Percentiles rank a stretch among this genome's conserved stretches.
phyloP scores from a whole-genome alignment of 2,329 filamentous ascomycete genomes.

The Camillea tinctor region DNA sequence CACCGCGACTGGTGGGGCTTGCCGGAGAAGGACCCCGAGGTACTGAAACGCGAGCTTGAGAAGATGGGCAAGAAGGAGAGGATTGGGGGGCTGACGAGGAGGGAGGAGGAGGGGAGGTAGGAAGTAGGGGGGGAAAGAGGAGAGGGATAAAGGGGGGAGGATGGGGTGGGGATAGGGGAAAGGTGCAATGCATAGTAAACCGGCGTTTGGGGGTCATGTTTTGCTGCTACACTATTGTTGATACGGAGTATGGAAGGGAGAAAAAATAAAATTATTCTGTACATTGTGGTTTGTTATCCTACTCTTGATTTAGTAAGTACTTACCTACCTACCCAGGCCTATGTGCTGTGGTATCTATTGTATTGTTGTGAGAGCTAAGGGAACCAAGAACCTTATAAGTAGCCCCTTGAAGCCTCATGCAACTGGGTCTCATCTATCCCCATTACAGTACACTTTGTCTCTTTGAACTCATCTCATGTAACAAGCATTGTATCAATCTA shows the following conservation, averaged over 20 bases:
- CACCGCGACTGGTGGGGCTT: conserved; percentile 68
- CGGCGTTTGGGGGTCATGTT: not conserved
- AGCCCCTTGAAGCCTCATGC: no score
- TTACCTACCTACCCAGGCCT: no score
- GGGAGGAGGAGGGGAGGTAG: not conserved
- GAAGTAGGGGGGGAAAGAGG: conserved; percentile 3
- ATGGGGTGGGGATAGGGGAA: not conserved
- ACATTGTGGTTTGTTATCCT: not conserved
- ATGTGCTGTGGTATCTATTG: no score
- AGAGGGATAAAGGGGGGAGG: not conserved
- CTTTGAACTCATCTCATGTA: no score
- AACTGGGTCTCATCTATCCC: no score
- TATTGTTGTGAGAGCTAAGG: no score
- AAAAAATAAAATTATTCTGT: not conserved
- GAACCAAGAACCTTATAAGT: no score
- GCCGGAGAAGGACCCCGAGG: conserved; percentile 54
- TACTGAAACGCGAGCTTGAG: conserved; percentile 50
- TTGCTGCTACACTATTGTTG: not conserved
- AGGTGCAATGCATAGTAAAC: not conserved
- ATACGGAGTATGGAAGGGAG: not conserved
- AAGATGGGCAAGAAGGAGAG: conserved; percentile 50
- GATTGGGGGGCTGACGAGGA: conserved; percentile 45
- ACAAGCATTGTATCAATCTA: no score
- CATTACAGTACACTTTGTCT: no score
- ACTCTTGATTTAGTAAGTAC: not conserved